Percentiles rank a stretch among this genome's conserved stretches.
Evolutionary conservation across 345 rosid genomes (phyloP).

Genomic region (Viola odorata): DNA sequence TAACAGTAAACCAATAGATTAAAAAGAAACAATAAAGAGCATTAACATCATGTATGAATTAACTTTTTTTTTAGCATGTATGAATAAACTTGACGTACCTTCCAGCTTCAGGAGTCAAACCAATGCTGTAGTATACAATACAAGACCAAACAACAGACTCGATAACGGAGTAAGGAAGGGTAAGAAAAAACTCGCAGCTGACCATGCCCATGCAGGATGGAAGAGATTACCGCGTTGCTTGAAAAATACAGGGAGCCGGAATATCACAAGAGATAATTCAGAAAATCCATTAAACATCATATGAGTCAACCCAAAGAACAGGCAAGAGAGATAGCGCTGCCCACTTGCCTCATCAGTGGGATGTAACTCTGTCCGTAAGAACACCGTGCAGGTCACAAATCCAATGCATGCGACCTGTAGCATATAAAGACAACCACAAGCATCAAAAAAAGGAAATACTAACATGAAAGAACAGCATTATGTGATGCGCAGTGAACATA

Average conservation of each 20-base stretch:
- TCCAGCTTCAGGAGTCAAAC: slow-evolving; percentile 66
- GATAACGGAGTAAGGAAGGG: slow-evolving; percentile 75
- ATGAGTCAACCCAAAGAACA: slow-evolving; percentile 76
- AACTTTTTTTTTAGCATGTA: background rate
- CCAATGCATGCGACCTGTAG: slow-evolving; percentile 81
- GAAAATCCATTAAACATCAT: slow-evolving; percentile 89
- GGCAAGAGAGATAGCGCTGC: slow-evolving; percentile 67
- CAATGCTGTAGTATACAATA: slow-evolving; percentile 75
- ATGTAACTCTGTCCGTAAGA: slow-evolving; percentile 69
- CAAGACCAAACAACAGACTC: slow-evolving; percentile 86
- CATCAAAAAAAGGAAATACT: background rate
- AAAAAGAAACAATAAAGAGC: slow-evolving; percentile 10
- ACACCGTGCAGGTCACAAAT: slow-evolving; percentile 68
- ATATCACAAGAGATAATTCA: slow-evolving; percentile 75
- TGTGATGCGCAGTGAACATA: too few species aligned
- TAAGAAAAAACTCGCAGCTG: slow-evolving; percentile 63
- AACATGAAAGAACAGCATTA: background rate
- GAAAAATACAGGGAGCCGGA: slow-evolving; percentile 82
- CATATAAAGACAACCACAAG: slow-evolving; percentile 10
- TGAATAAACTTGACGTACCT: slow-evolving; percentile 37
- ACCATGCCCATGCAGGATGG: slow-evolving; percentile 96
- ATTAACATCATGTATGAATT: background rate
- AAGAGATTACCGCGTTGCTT: slow-evolving; percentile 86
- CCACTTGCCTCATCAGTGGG: slow-evolving; percentile 68
- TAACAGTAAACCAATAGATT: background rate